Conservation (phyloP, 164 flowering plant genomes). For the Nymphaea colorata region DNA sequence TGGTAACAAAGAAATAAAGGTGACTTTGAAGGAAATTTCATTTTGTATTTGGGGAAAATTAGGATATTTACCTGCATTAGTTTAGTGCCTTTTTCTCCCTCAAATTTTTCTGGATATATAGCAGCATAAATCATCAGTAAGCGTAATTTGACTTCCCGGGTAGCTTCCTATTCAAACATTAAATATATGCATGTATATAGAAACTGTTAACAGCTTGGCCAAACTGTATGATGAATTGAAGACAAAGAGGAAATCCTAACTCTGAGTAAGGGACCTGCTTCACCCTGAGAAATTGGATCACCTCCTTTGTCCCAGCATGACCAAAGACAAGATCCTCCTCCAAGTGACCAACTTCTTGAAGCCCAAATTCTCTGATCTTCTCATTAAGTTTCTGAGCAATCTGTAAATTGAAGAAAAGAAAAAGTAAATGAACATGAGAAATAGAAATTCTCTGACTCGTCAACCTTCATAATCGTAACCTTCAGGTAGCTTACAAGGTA, state of each 20-base stretch:
- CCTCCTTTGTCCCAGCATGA: constrained; percentile 90
- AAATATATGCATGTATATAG: no score
- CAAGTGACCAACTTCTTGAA: constrained; percentile 84
- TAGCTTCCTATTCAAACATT: constrained; percentile 44
- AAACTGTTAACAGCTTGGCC: background rate
- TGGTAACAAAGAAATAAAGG: background rate
- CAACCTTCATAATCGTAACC: no score
- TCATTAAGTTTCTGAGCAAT: constrained; percentile 83
- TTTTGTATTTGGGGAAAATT: background rate
- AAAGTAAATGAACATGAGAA: background rate
- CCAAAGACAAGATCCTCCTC: constrained; percentile 98
- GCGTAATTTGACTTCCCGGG: constrained; percentile 74
- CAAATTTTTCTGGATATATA: constrained; percentile 89
- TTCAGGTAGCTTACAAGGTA: no score
- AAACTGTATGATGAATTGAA: background rate
- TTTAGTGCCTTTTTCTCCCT: constrained; percentile 84
- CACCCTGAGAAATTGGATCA: constrained; percentile 60
- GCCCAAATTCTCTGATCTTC: constrained; percentile 58
- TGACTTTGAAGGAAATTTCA: background rate
- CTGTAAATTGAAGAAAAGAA: constrained; percentile 23
- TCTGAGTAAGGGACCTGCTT: constrained; percentile 38
- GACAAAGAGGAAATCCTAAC: background rate
- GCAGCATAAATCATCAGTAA: constrained; percentile 87
- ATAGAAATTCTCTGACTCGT: background rate
- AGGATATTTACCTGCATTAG: constrained; percentile 66